These are phyloP conservation scores for Rosellinia necatrix DNA, from an alignment of 2,329 filamentous ascomycete species.

Conservation along the genomic window DNA sequence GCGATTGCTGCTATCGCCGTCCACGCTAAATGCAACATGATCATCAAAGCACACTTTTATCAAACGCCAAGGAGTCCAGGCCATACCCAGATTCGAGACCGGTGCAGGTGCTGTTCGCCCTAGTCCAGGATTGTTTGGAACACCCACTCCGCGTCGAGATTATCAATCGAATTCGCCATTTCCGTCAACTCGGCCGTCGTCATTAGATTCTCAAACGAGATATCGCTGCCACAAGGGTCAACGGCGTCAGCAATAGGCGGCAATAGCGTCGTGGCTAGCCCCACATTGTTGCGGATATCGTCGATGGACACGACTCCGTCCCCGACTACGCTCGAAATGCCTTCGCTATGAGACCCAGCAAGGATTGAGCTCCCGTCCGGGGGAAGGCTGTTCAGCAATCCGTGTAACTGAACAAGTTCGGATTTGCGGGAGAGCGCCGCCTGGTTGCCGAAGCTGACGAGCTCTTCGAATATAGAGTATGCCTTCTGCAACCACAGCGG, in stretches of 20 bases:
- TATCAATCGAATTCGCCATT: conserved; percentile 4
- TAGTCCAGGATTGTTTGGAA: background rate
- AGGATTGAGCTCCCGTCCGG: background rate
- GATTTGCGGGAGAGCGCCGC: conserved; percentile 1
- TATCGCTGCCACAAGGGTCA: background rate
- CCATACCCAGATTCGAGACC: too few relatives aligned
- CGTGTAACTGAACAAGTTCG: conserved; percentile 1
- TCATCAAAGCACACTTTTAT: too few relatives aligned
- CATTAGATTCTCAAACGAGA: conserved; percentile 4
- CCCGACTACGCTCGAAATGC: background rate
- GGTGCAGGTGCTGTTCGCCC: too few relatives aligned
- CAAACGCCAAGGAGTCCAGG: too few relatives aligned
- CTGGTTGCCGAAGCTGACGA: conserved; percentile 1
- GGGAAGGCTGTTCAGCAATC: background rate
- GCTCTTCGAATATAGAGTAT: conserved; percentile 10
- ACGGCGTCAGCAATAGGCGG: background rate
- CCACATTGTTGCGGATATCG: background rate
- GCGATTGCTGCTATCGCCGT: too few relatives aligned
- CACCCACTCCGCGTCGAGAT: conserved; percentile 1
- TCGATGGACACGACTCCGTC: background rate
- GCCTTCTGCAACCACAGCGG: background rate
- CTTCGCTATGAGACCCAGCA: background rate
- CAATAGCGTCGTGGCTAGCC: background rate
- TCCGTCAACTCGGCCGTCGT: conserved; percentile 2
- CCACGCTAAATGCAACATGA: too few relatives aligned